phyloP scores from a whole-genome alignment of 1,284 basidiomycete genomes.

The Trametes polyzona region DNA sequence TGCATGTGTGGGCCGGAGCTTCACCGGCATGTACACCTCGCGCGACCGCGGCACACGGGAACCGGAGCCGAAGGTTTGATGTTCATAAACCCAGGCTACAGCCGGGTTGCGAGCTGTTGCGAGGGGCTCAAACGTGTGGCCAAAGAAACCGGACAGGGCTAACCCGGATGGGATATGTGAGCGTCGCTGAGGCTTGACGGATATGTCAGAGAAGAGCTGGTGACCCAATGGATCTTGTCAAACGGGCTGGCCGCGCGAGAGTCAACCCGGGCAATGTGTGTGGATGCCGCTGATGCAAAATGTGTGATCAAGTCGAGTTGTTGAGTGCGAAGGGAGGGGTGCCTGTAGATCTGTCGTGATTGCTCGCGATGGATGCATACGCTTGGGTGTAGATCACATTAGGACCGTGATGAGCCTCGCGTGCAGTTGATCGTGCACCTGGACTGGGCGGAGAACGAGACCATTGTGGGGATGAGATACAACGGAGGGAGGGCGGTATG shows the following conservation, averaged over 20 bases:
- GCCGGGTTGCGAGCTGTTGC: neutral
- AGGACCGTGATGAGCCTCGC: slow-evolving; percentile 6
- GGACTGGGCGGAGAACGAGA: neutral
- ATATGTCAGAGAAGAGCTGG: neutral
- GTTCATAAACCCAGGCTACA: neutral
- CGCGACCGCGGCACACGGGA: neutral
- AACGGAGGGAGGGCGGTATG: neutral
- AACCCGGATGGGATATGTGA: neutral
- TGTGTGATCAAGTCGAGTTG: neutral
- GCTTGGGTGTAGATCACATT: slow-evolving; percentile 20
- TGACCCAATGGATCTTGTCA: neutral
- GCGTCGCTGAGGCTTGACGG: neutral
- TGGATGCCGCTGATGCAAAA: neutral
- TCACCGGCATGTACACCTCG: too few species aligned
- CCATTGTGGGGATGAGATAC: neutral
- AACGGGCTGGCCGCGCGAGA: neutral
- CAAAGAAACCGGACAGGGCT: neutral
- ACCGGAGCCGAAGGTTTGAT: slow-evolving; percentile 1
- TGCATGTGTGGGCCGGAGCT: too few species aligned
- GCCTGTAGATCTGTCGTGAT: slow-evolving; percentile 27
- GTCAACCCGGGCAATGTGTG: neutral
- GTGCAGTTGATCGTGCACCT: neutral
- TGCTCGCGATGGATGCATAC: slow-evolving; percentile 19
- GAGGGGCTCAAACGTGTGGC: neutral
- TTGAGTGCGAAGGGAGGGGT: slow-evolving; percentile 1